These are phyloP conservation scores for Lablab purpureus DNA, from an alignment of 306 rosid genomes.

Conservation along the genomic window DNA sequence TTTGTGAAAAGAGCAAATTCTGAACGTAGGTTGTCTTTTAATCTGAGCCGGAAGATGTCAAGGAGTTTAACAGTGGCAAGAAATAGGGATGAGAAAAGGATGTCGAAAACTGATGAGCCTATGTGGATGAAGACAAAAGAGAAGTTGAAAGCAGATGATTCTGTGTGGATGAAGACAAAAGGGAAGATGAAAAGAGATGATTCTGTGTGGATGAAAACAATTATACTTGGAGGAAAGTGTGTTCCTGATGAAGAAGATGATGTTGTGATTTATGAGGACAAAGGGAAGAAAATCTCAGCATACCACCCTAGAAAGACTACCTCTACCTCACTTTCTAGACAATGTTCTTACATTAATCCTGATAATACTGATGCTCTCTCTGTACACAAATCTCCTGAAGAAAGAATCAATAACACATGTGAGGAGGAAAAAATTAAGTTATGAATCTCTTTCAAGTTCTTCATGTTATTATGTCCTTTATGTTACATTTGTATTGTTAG, in stretches of 20 bases:
- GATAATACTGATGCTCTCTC: slow-evolving; percentile 40
- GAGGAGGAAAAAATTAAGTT: background rate
- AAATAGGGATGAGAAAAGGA: slow-evolving; percentile 51
- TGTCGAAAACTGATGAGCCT: slow-evolving; percentile 61
- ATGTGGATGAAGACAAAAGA: slow-evolving; percentile 75
- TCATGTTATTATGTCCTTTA: background rate
- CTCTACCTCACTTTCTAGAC: slow-evolving; percentile 58
- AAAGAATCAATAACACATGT: background rate
- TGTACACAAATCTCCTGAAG: slow-evolving; percentile 5
- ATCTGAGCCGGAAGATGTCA: slow-evolving; percentile 55
- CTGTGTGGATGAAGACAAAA: slow-evolving; percentile 77
- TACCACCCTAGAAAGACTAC: slow-evolving; percentile 63
- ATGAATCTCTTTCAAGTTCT: background rate
- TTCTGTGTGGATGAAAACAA: slow-evolving; percentile 81
- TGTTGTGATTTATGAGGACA: slow-evolving; percentile 58
- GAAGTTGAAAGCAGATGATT: slow-evolving; percentile 55
- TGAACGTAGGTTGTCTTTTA: slow-evolving; percentile 50
- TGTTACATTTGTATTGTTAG: slow-evolving; percentile 15
- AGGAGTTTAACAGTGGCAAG: slow-evolving; percentile 63
- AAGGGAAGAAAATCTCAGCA: slow-evolving; percentile 74
- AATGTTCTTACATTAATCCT: slow-evolving; percentile 53
- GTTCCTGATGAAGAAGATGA: slow-evolving; percentile 67
- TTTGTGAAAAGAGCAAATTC: slow-evolving; percentile 54
- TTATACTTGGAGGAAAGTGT: slow-evolving; percentile 84
- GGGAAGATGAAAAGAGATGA: slow-evolving; percentile 55